Conservation (phyloP, 2,329 filamentous ascomycete genomes). For the Aspergillus sp. region DNA sequence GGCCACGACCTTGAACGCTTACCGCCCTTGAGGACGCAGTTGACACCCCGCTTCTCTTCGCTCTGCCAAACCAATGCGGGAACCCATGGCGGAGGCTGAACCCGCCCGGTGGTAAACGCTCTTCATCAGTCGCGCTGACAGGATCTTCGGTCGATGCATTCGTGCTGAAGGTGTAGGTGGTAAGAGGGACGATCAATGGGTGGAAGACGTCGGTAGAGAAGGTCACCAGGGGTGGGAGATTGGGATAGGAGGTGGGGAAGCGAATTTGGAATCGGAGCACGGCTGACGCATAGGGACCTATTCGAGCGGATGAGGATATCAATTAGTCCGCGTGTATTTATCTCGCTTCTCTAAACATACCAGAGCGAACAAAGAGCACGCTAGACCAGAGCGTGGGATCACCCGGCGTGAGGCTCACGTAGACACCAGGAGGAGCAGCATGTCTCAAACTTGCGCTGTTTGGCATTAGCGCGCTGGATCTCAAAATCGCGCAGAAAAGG, state of each 20-base stretch:
- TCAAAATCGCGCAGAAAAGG: neutral
- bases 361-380: constrained; percentile 85
- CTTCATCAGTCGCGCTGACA: constrained; percentile 75
- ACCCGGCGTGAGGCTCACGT: constrained; percentile 74
- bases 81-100: constrained; percentile 90
- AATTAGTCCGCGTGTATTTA: neutral
- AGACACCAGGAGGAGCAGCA: constrained; percentile 77
- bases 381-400: constrained; percentile 80
- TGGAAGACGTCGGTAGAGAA: constrained; percentile 94
- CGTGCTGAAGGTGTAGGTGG: constrained; percentile 89
- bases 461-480: constrained; percentile 7
- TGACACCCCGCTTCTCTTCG: constrained; percentile 38
- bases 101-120: constrained; percentile 76
- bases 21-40: constrained; percentile 35
- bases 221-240: constrained; percentile 72
- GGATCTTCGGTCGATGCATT: constrained; percentile 68
- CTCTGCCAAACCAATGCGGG: constrained; percentile 75
- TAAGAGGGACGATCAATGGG: constrained; percentile 82
- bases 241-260: constrained; percentile 75
- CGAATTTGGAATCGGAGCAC: constrained; percentile 84
- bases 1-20: constrained; percentile 33
- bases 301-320: constrained; percentile 6
- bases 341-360: constrained; percentile 40
- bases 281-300: constrained; percentile 82
- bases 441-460: constrained; percentile 70